A percentile compares a stretch with the other conserved stretches of the same genome.
Conservation (phyloP, 345 rosid genomes). For the sweet orange (Citrus sinensis) region DVS_A1.0 CM039164.1:17979501-17980000, state of each 20-base stretch:
- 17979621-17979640: conserved; percentile 15
- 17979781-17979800: not conserved
- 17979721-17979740: conserved; percentile 65
- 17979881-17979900: not conserved
- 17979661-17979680: conserved; percentile 66
- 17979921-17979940: not conserved
- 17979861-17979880: not conserved
- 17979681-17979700: conserved; percentile 46
- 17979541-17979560: conserved; percentile 20
- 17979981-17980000: not conserved
- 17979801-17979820: not conserved
- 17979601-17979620: conserved; percentile 2
- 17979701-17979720: conserved; percentile 48
- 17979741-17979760: conserved; percentile 77
- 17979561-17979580: conserved; percentile 13
- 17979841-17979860: not conserved
- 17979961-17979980: not conserved
- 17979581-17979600: not conserved
- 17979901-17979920: not conserved
- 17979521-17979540: conserved; percentile 64
- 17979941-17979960: not conserved
- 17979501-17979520: conserved; percentile 64
- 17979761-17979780: conserved; percentile 83
- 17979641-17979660: conserved; percentile 25
- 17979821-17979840: not conserved